phyloP scores from a whole-genome alignment of 208 protist genomes.

The Leishmania tarentolae region DNA sequence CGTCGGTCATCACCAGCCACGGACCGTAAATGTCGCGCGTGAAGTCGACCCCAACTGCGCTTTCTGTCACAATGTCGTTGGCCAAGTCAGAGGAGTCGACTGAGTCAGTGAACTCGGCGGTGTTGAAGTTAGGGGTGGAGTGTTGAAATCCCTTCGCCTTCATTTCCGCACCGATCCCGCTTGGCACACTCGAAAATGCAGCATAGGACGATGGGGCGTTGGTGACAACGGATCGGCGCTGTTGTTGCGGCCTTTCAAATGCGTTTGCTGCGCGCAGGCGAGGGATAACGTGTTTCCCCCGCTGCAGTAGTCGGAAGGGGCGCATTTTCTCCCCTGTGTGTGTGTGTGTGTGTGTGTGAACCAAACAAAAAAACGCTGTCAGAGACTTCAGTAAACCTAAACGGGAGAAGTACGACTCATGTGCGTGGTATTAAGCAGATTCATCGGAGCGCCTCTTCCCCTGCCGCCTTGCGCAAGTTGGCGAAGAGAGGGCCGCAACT shows the following conservation, averaged over 20 bases:
- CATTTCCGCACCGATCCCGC: constrained; percentile 30
- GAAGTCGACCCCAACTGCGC: constrained; percentile 62
- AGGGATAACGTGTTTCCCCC: not conserved
- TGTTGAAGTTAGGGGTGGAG: constrained; percentile 77
- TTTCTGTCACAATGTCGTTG: constrained; percentile 60
- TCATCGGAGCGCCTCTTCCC: not conserved
- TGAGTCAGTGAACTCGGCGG: constrained; percentile 30
- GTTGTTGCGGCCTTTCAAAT: not conserved
- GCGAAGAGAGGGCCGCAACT: not conserved
- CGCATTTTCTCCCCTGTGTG: not conserved
- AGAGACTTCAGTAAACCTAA: not conserved
- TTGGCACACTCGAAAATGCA: not conserved
- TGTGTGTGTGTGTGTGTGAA: not conserved
- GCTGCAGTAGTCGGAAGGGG: not conserved
- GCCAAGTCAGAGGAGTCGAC: constrained; percentile 30
- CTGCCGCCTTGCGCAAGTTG: not conserved
- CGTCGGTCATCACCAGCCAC: constrained; percentile 89
- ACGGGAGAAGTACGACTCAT: not conserved
- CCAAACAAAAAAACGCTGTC: not conserved
- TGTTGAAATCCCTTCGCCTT: constrained; percentile 57
- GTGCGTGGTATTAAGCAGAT: not conserved
- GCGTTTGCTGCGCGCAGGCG: not conserved
- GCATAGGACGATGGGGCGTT: not conserved
- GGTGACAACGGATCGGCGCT: not conserved
- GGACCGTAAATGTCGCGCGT: constrained; percentile 76